Percentiles rank a stretch among this genome's conserved stretches.
phyloP scores from a whole-genome alignment of 139 green algal genomes.

The Deuterostichococcus epilithicus region DNA sequence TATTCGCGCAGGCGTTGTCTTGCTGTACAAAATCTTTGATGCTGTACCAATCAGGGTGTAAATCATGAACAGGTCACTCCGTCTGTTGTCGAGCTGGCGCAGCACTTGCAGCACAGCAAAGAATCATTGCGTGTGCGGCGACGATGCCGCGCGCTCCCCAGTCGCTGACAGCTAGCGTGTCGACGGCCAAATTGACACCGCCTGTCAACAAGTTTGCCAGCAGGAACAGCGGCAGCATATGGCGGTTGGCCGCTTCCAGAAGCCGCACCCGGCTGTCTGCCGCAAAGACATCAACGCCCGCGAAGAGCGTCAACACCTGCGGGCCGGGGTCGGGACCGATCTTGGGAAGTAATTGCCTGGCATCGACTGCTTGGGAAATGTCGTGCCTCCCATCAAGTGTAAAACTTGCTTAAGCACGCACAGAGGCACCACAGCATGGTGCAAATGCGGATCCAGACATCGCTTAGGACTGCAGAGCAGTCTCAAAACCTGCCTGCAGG shows the following conservation, averaged over 20 bases:
- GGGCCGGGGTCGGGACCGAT: too few species aligned
- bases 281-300: background rate
- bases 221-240: conserved; percentile 71
- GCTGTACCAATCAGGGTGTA: too few species aligned
- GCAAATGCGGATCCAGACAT: too few species aligned
- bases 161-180: conserved; percentile 52
- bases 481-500: too few species aligned
- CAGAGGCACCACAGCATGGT: too few species aligned
- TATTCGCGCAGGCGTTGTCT: too few species aligned
- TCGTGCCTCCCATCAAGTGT: too few species aligned
- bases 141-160: conserved; percentile 22
- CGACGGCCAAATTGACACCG: conserved; percentile 40
- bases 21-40: too few species aligned
- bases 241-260: conserved; percentile 31
- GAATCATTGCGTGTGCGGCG: conserved; percentile 9
- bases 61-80: background rate
- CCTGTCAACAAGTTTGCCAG: conserved; percentile 77
- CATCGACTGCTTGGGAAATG: too few species aligned
- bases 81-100: background rate
- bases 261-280: background rate
- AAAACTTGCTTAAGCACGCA: too few species aligned
- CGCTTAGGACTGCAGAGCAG: too few species aligned
- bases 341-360: too few species aligned
- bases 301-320: background rate
- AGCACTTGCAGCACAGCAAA: conserved; percentile 23